Evolutionary conservation across 805 yeast genomes (phyloP).

Genomic region (Saccharomyces cerevisiae): DNA sequence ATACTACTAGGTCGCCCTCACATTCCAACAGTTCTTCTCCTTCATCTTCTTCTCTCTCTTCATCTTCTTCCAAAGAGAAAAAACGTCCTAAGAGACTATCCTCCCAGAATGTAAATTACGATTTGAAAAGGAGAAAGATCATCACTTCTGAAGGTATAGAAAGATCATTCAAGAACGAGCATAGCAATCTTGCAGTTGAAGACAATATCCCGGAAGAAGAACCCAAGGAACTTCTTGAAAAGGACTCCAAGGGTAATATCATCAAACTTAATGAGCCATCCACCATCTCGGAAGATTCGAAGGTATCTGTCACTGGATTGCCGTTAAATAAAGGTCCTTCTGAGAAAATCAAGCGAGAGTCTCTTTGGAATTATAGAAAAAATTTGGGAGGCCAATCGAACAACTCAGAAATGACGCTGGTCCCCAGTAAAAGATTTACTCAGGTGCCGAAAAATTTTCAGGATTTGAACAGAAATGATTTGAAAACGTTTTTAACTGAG

Average conservation of each 20-base stretch:
- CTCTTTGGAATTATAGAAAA: conserved; percentile 41
- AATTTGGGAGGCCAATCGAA: conserved; percentile 7
- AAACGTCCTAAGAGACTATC: conserved; percentile 25
- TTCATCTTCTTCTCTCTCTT: conserved; percentile 3
- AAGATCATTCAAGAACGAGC: not conserved
- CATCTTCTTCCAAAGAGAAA: conserved; percentile 2
- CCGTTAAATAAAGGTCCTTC: conserved; percentile 67
- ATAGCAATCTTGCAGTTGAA: not conserved
- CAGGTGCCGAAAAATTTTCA: not conserved
- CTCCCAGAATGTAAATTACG: conserved; percentile 27
- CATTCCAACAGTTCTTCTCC: conserved; percentile 2
- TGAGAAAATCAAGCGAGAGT: conserved; percentile 46
- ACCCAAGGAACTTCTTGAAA: conserved; percentile 8
- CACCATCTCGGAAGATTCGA: conserved; percentile 39
- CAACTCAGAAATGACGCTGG: not conserved
- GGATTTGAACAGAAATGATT: not conserved
- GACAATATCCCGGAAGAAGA: not conserved
- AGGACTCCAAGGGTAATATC: conserved; percentile 16
- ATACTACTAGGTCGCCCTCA: not conserved
- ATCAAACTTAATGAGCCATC: conserved; percentile 44
- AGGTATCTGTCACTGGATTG: conserved; percentile 60
- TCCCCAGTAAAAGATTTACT: not conserved
- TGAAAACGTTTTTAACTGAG: not conserved
- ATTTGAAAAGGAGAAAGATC: conserved; percentile 26
- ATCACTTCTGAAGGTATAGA: conserved; percentile 20